Percentiles rank a stretch among this genome's conserved stretches.
Conservation (phyloP, 306 rosid species). For the Vigna trinervia region DNA sequence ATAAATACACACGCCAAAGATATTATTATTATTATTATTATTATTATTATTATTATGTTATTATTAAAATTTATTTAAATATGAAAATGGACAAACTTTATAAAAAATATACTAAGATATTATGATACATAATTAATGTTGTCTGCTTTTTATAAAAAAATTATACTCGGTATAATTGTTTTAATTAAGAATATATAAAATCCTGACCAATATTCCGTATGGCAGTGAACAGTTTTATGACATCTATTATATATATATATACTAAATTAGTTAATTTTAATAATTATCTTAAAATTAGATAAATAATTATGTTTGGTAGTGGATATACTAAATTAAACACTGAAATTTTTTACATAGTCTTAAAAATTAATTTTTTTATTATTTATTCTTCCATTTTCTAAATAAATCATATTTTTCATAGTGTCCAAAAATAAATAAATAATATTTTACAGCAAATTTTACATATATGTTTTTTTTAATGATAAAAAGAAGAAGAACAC, state of each 20-base stretch:
- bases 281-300: background rate
- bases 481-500: constrained; percentile 11
- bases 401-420: background rate
- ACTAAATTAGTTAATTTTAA: background rate
- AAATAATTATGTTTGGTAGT: background rate
- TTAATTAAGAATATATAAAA: background rate
- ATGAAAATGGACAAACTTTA: background rate
- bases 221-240: background rate
- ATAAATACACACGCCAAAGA: background rate
- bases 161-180: background rate
- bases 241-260: background rate
- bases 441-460: background rate
- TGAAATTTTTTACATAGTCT: too few relatives aligned
- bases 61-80: background rate
- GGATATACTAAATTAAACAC: too few relatives aligned
- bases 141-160: background rate
- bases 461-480: background rate
- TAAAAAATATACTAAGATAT: background rate
- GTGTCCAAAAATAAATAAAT: background rate
- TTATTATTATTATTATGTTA: background rate
- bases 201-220: background rate
- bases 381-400: background rate
- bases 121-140: background rate
- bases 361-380: background rate
- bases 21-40: constrained; percentile 5